Evolutionary conservation across 345 rosid species (phyloP).

Genomic region (Citrus maxima): DNA sequence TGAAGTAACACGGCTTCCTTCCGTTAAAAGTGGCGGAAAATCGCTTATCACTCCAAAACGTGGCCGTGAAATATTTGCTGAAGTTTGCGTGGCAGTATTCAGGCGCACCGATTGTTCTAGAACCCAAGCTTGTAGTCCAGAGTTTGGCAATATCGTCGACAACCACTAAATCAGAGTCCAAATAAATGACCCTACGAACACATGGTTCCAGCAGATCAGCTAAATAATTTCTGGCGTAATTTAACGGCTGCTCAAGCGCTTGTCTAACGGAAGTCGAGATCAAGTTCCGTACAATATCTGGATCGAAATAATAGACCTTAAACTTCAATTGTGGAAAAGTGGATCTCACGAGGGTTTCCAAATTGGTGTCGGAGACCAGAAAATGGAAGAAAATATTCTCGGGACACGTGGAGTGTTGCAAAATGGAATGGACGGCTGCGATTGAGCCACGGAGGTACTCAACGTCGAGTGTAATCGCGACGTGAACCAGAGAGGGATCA

Average conservation of each 20-base stretch:
- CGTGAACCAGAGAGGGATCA: conserved; percentile 77
- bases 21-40: conserved; percentile 52
- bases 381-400: conserved; percentile 89
- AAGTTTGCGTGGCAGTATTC: conserved; percentile 97
- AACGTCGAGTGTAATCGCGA: conserved; percentile 83
- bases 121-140: conserved; percentile 61
- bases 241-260: conserved; percentile 90
- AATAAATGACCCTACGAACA: conserved; percentile 75
- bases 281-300: conserved; percentile 63
- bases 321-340: conserved; percentile 84
- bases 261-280: conserved; percentile 90
- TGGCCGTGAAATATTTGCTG: conserved; percentile 73
- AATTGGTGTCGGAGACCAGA: conserved; percentile 63
- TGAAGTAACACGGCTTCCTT: conserved; percentile 76
- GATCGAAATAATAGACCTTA: conserved; percentile 83
- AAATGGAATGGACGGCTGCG: conserved; percentile 91
- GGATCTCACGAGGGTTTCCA: conserved; percentile 69
- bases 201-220: conserved; percentile 86
- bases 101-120: conserved; percentile 88
- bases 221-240: conserved; percentile 88
- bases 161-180: conserved; percentile 88
- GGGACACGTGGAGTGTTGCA: conserved; percentile 74
- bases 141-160: conserved; percentile 82
- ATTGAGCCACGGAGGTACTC: conserved; percentile 92
- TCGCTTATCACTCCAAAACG: conserved; percentile 64